These are phyloP conservation scores for Penicillium digitatum DNA, from an alignment of 2,329 filamentous ascomycete species.

Conservation along the genomic window DNA sequence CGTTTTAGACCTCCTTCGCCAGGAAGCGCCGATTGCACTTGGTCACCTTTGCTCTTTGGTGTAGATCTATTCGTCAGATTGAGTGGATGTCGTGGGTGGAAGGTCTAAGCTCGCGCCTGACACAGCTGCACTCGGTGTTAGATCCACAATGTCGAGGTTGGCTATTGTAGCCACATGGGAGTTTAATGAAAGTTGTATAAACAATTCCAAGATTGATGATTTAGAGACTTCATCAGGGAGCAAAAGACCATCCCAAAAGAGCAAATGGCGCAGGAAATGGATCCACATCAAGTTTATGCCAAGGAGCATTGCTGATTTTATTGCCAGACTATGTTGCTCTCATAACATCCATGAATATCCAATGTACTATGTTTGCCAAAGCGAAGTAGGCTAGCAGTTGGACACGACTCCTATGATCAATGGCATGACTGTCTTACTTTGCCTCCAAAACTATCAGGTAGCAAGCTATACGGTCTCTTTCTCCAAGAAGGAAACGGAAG, in stretches of 20 bases:
- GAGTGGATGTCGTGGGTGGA: constrained; percentile 24
- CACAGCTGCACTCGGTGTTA: constrained; percentile 9
- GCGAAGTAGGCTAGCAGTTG: too few relatives aligned
- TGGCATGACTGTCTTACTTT: too few relatives aligned
- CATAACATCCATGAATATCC: not conserved
- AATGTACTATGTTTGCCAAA: not conserved
- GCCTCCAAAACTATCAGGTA: too few relatives aligned
- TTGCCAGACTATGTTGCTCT: not conserved
- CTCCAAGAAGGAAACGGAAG: too few relatives aligned
- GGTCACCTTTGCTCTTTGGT: constrained; percentile 17
- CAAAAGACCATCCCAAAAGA: not conserved
- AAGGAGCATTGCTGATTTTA: too few relatives aligned
- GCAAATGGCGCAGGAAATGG: not conserved
- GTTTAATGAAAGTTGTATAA: not conserved
- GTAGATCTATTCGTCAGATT: constrained; percentile 12
- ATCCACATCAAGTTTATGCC: not conserved
- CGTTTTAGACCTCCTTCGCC: constrained; percentile 6
- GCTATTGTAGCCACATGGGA: constrained; percentile 16
- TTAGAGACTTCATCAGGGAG: not conserved
- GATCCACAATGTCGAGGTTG: constrained; percentile 10
- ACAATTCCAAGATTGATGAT: not conserved
- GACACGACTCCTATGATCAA: too few relatives aligned
- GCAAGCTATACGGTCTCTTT: too few relatives aligned
- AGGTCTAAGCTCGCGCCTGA: constrained; percentile 12
- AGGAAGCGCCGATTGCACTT: constrained; percentile 10